Percentiles rank a stretch among this genome's conserved stretches.
Conservation (phyloP, 768 basidiomycete species). For the Lactarius indigo region DNA sequence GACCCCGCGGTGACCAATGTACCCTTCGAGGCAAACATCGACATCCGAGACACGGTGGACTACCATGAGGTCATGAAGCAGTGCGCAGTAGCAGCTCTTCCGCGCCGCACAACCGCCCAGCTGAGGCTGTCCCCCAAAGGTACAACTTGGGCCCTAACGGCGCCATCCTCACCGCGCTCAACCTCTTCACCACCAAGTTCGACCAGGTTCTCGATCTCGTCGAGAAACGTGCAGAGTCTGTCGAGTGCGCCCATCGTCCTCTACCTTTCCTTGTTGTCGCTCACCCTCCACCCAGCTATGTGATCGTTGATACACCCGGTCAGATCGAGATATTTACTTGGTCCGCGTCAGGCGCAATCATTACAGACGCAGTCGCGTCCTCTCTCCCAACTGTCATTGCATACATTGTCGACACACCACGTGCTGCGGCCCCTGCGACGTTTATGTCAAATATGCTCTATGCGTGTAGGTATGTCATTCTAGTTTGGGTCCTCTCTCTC, state of each 20-base stretch:
- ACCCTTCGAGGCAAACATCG: constrained; percentile 95
- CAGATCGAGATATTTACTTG: constrained; percentile 99
- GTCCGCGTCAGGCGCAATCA: constrained; percentile 98
- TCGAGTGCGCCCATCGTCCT: constrained; percentile 61
- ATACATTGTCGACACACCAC: constrained; percentile 95
- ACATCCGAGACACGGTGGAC: constrained; percentile 96
- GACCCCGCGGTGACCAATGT: constrained; percentile 92
- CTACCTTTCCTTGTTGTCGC: background rate
- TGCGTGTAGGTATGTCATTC: constrained; percentile 75
- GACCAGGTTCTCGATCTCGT: constrained; percentile 92
- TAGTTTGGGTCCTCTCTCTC: background rate
- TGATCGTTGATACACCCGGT: constrained; percentile 95
- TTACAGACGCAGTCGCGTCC: constrained; percentile 94
- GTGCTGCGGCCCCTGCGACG: constrained; percentile 90
- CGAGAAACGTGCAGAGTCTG: constrained; percentile 83
- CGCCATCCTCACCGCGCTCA: constrained; percentile 94
- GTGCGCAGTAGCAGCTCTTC: constrained; percentile 52
- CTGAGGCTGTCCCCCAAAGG: constrained; percentile 40
- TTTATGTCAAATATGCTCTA: constrained; percentile 99
- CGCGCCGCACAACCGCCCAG: constrained; percentile 10
- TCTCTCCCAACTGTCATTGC: constrained; percentile 93
- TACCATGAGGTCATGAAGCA: constrained; percentile 99
- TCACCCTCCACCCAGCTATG: constrained; percentile 53
- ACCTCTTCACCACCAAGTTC: constrained; percentile 97
- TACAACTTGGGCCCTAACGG: constrained; percentile 99